A percentile compares a stretch with the other conserved stretches of the same genome.
Conservation (phyloP, 192 early-diverging fungal genomes). For the Entrophospora sp. region DNA sequence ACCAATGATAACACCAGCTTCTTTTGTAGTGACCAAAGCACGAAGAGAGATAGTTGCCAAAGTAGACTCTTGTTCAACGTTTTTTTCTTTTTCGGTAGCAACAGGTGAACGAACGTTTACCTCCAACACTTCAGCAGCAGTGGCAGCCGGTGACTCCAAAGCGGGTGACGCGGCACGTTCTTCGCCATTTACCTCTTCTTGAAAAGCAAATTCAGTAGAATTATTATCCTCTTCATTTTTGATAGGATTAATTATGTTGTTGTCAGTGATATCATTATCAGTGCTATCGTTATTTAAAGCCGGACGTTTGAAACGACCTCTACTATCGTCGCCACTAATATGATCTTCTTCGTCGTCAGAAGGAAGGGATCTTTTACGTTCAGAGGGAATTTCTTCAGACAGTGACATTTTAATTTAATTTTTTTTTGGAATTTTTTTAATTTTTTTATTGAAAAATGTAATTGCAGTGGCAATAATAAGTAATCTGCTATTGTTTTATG, state of each 20-base stretch:
- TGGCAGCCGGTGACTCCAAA: constrained; percentile 7
- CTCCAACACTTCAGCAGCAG: constrained; percentile 11
- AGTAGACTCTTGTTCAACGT: constrained; percentile 22
- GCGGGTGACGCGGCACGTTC: background rate
- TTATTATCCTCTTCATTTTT: constrained; percentile 9
- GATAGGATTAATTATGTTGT: no score
- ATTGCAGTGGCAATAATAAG: no score
- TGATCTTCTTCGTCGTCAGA: constrained; percentile 35
- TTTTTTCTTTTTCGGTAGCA: constrained; percentile 8
- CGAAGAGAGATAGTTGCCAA: constrained; percentile 41
- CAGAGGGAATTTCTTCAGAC: no score
- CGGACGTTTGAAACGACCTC: constrained; percentile 35
- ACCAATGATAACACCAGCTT: constrained; percentile 84
- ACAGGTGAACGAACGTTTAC: constrained; percentile 9
- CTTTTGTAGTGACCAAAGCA: constrained; percentile 56
- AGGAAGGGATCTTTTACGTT: constrained; percentile 36
- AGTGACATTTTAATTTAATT: no score
- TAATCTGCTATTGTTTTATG: no score
- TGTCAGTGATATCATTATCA: no score
- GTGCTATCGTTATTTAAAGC: constrained; percentile 36
- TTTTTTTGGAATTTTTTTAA: no score
- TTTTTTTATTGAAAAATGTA: no score
- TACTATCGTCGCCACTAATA: constrained; percentile 29
- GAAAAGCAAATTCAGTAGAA: constrained; percentile 1
- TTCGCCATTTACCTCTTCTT: background rate